Conservation (phyloP, 1,284 basidiomycete genomes). For the Meira nashicola region DNA sequence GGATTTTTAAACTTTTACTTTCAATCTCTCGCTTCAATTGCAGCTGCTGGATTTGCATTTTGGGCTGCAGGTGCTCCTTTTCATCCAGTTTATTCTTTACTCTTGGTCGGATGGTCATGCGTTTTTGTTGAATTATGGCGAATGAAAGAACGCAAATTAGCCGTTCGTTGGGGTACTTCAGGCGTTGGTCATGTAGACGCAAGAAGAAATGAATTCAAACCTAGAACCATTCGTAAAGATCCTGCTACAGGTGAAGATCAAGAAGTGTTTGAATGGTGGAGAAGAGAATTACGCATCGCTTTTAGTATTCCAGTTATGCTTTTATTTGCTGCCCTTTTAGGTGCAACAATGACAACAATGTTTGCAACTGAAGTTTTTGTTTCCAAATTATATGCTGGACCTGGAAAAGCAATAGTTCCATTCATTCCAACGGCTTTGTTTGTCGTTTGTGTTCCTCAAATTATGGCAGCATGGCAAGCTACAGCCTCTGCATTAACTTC, state of each 20-base stretch:
- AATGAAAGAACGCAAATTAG: constrained; percentile 44
- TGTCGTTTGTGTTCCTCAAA: constrained; percentile 71
- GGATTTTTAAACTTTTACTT: constrained; percentile 50
- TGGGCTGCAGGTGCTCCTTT: constrained; percentile 35
- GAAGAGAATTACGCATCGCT: constrained; percentile 64
- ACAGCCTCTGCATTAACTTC: constrained; percentile 69
- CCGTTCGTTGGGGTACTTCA: constrained; percentile 48
- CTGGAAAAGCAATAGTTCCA: constrained; percentile 67
- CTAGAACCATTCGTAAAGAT: constrained; percentile 27
- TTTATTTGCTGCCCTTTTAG: constrained; percentile 68
- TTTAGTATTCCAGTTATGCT: constrained; percentile 73
- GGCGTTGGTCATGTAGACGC: constrained; percentile 32
- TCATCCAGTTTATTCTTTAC: constrained; percentile 36
- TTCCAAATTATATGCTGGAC: constrained; percentile 60
- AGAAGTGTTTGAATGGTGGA: constrained; percentile 52
- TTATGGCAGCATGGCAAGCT: constrained; percentile 71
- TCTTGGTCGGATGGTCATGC: constrained; percentile 41
- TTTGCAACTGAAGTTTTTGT: constrained; percentile 53
- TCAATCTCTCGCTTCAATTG: constrained; percentile 34
- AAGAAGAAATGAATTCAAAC: constrained; percentile 36
- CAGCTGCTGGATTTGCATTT: constrained; percentile 33
- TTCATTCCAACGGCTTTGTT: constrained; percentile 82
- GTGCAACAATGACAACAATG: constrained; percentile 55
- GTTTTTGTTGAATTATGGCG: constrained; percentile 47
- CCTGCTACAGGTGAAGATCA: constrained; percentile 42